Conservation (phyloP, 768 basidiomycete genomes). For the Phanerodontia chrysosporium region DNA sequence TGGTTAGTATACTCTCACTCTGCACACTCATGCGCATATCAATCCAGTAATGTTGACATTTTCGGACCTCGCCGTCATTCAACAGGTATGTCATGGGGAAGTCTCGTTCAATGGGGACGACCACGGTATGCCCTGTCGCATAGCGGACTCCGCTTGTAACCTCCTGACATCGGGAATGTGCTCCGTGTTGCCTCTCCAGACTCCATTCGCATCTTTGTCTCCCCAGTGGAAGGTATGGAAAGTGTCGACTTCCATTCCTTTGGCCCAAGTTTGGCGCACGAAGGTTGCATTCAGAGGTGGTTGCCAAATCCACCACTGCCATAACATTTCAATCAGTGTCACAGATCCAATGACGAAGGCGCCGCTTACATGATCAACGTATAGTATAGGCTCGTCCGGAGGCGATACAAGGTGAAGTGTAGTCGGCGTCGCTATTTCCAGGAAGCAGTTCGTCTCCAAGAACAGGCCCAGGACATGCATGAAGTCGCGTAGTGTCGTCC, state of each 20-base stretch:
- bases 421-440: slow-evolving; percentile 47
- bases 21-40: too few species aligned
- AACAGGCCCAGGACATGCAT: slow-evolving; percentile 40
- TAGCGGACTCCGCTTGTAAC: slow-evolving; percentile 36
- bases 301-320: slow-evolving; percentile 44
- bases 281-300: slow-evolving; percentile 44
- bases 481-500: slow-evolving; percentile 35
- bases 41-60: too few species aligned
- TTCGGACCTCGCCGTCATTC: too few species aligned
- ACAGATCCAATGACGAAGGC: not conserved
- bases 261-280: slow-evolving; percentile 42
- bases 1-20: too few species aligned
- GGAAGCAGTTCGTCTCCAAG: slow-evolving; percentile 44
- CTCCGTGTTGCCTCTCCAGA: slow-evolving; percentile 31
- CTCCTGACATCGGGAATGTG: slow-evolving; percentile 34
- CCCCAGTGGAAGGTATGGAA: slow-evolving; percentile 52
- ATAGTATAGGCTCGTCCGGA: slow-evolving; percentile 36
- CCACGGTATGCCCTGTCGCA: slow-evolving; percentile 28
- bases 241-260: slow-evolving; percentile 46
- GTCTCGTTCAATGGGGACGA: not conserved
- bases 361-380: slow-evolving; percentile 41
- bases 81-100: not conserved
- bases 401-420: slow-evolving; percentile 39
- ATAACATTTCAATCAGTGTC: not conserved
- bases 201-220: slow-evolving; percentile 29